A percentile compares a stretch with the other conserved stretches of the same genome.
Conservation (phyloP, 2,329 filamentous ascomycete species). For the Aurifilum marmelostoma region DNA sequence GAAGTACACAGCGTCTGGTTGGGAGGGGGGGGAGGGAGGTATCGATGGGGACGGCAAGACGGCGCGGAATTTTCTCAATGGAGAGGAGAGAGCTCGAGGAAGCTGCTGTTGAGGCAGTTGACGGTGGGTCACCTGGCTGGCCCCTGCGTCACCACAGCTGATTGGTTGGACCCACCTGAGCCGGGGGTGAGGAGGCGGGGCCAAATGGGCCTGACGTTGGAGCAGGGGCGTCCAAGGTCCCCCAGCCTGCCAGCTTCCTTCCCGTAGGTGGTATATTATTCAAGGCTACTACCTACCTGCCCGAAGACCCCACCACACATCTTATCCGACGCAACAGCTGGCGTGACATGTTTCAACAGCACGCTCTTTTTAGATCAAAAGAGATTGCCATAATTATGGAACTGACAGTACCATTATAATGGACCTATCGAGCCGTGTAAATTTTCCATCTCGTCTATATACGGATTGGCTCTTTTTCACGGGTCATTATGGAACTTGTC, state of each 20-base stretch:
- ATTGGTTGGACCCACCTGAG: not conserved
- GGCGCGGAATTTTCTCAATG: constrained; percentile 26
- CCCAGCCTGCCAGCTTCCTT: not conserved
- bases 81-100: constrained; percentile 2
- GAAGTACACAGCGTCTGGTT: constrained; percentile 19
- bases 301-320: not conserved
- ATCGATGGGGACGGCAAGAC: constrained; percentile 12
- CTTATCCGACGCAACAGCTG: not conserved
- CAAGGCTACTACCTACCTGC: not conserved
- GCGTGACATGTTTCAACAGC: not conserved
- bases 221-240: not conserved
- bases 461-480: not conserved
- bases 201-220: not conserved
- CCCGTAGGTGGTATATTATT: not conserved
- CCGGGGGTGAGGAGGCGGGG: not conserved
- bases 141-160: not conserved
- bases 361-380: not conserved
- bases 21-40: constrained; percentile 7
- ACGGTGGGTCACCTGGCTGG: not conserved
- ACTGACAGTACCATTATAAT: too few relatives aligned
- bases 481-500: not conserved
- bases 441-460: too few relatives aligned
- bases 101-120: not conserved
- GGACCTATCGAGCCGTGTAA: too few relatives aligned
- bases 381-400: too few relatives aligned